These are phyloP conservation scores for Dioscorea zingiberensis DNA, from an alignment of 106 monocot genomes.

Conservation along the genomic window DNA sequence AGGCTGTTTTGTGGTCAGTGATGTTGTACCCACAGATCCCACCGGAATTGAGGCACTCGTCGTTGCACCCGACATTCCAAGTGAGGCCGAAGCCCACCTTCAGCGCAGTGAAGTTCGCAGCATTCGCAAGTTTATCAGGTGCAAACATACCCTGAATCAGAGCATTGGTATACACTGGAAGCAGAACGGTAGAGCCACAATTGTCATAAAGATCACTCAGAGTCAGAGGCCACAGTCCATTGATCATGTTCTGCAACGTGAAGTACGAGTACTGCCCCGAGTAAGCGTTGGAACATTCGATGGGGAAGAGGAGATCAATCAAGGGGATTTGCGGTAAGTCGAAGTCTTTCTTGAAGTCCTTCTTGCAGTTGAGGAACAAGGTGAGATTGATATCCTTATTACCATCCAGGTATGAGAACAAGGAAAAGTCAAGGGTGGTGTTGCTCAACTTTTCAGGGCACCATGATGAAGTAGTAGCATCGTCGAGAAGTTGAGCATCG, in stretches of 20 bases:
- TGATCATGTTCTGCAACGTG: neutral
- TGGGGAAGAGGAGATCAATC: no score
- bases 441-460: neutral
- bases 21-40: slow-evolving; percentile 23
- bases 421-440: neutral
- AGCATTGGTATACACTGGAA: neutral
- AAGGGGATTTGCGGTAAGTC: no score
- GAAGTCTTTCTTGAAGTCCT: no score
- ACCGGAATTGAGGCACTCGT: slow-evolving; percentile 7
- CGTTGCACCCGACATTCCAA: slow-evolving; percentile 21
- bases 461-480: neutral
- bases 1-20: neutral
- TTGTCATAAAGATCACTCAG: no score
- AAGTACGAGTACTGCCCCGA: neutral
- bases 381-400: neutral
- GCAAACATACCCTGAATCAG: no score
- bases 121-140: no score
- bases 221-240: neutral
- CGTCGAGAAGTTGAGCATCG: neutral
- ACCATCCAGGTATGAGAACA: neutral
- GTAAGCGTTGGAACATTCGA: neutral
- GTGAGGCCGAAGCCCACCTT: slow-evolving; percentile 11
- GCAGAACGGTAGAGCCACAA: neutral
- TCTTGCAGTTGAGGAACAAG: slow-evolving; percentile 1
- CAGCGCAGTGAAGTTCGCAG: neutral